Conservation (phyloP, 2,329 filamentous ascomycete genomes). For the Lachnellula cervina region DNA sequence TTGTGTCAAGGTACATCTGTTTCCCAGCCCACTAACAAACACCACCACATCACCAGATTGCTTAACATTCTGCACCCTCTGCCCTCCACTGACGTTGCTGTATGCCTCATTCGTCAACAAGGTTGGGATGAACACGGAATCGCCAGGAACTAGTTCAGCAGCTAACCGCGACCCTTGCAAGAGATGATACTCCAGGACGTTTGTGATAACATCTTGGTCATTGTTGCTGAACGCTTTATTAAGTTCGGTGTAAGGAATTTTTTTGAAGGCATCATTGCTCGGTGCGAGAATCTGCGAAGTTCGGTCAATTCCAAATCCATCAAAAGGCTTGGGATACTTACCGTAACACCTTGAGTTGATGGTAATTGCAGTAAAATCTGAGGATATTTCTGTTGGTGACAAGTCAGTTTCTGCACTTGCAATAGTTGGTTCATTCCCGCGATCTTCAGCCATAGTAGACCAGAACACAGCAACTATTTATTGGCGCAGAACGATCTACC, state of each 20-base stretch:
- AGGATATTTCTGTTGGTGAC: constrained; percentile 39
- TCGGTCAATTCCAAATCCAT: not conserved
- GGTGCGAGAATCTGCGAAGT: constrained; percentile 35
- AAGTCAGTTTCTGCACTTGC: constrained; percentile 6
- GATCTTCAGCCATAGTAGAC: not conserved
- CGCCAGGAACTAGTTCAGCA: constrained; percentile 27
- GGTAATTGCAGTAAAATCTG: constrained; percentile 42
- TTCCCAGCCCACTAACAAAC: constrained; percentile 38
- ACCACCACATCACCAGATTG: constrained; percentile 40
- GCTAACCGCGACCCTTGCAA: constrained; percentile 30
- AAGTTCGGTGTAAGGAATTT: constrained; percentile 33
- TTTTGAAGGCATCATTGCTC: constrained; percentile 33
- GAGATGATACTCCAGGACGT: constrained; percentile 34
- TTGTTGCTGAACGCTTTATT: constrained; percentile 27
- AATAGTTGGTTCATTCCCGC: not conserved
- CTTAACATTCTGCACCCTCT: constrained; percentile 40
- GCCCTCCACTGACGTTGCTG: constrained; percentile 47
- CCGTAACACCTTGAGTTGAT: constrained; percentile 41
- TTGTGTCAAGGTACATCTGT: constrained; percentile 38
- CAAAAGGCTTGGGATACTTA: constrained; percentile 26
- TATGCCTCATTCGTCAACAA: constrained; percentile 39
- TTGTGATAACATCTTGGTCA: constrained; percentile 36
- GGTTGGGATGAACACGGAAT: constrained; percentile 40
- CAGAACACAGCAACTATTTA: not conserved
- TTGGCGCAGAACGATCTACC: not conserved